A percentile compares a stretch with the other conserved stretches of the same genome.
These are phyloP conservation scores for Nadsonia starkeyi-henricii DNA, from an alignment of 1,139 yeast genomes.

Conservation along the genomic window DNA sequence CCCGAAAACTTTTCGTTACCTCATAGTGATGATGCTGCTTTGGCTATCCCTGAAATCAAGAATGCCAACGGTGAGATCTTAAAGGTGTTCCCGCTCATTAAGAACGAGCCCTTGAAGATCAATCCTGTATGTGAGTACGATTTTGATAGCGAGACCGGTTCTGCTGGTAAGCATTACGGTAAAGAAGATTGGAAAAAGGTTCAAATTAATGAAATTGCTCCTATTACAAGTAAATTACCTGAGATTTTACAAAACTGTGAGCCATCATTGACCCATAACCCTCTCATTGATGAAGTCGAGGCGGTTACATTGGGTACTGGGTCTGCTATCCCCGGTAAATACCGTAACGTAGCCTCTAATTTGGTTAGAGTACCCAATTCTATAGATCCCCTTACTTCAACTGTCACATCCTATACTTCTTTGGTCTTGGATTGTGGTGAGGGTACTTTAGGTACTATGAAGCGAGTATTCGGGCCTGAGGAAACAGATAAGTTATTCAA, in stretches of 20 bases:
- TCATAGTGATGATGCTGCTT: neutral
- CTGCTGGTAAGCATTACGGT: conserved; percentile 7
- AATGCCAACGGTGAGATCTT: neutral
- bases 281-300: conserved; percentile 29
- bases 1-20: neutral
- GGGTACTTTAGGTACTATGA: conserved; percentile 64
- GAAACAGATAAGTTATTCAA: conserved; percentile 29
- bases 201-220: neutral
- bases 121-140: conserved; percentile 4
- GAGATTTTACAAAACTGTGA: neutral
- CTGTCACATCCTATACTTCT: conserved; percentile 7
- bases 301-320: conserved; percentile 84
- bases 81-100: neutral
- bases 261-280: conserved; percentile 3
- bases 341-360: conserved; percentile 74
- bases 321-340: conserved; percentile 74
- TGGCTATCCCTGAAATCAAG: neutral
- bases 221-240: conserved; percentile 1
- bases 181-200: conserved; percentile 8
- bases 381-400: neutral
- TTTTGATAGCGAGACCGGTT: neutral
- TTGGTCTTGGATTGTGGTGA: conserved; percentile 86
- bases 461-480: conserved; percentile 44
- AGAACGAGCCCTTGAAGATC: neutral
- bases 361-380: conserved; percentile 51